Conservation (phyloP, 306 rosid genomes). For the Crotalaria pallida region DNA sequence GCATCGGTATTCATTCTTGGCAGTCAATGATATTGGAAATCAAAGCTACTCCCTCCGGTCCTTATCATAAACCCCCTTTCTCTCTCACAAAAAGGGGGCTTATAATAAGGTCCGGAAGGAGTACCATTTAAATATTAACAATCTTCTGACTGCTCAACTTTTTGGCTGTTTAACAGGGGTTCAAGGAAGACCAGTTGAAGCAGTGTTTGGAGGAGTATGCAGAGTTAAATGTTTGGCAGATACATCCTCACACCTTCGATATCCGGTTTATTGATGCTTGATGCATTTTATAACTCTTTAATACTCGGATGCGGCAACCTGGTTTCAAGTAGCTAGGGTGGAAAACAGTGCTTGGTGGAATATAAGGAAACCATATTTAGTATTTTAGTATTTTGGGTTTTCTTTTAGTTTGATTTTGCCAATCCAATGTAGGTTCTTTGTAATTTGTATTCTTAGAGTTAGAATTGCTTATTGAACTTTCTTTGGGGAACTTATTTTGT, state of each 20-base stretch:
- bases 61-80: too few species aligned
- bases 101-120: too few species aligned
- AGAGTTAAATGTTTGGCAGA: conserved; percentile 96
- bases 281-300: background rate
- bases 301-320: background rate
- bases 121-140: background rate
- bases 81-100: too few species aligned
- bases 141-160: conserved; percentile 9
- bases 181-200: conserved; percentile 92
- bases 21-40: background rate
- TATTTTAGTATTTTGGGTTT: background rate
- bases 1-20: background rate
- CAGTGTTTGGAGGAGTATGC: conserved; percentile 98
- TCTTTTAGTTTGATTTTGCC: conserved; percentile 19
- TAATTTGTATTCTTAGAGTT: conserved; percentile 15
- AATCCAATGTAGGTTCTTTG: background rate
- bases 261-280: conserved; percentile 86
- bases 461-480: background rate
- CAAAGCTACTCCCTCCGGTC: too few species aligned
- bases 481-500: background rate
- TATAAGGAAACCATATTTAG: conserved; percentile 4
- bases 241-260: conserved; percentile 88
- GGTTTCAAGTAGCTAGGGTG: conserved; percentile 7
- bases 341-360: conserved; percentile 1
- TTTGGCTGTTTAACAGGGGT: conserved; percentile 60